A percentile compares a stretch with the other conserved stretches of the same genome.
Conservation (phyloP, 1,284 basidiomycete genomes). For the Ceratobasidium sp. region DNA sequence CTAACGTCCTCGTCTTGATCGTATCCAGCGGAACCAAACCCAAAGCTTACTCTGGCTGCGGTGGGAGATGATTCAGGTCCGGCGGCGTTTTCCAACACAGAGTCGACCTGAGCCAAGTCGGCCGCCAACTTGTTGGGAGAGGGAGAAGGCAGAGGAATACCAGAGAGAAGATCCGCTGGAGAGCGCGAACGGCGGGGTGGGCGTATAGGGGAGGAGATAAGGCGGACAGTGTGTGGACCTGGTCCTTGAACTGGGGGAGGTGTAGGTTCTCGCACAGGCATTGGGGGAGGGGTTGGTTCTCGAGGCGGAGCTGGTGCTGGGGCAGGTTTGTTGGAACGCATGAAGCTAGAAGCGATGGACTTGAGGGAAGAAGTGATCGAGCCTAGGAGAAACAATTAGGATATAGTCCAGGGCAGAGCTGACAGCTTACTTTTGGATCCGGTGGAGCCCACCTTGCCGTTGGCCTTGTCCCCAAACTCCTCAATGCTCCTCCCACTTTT, state of each 20-base stretch:
- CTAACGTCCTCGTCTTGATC: conserved; percentile 25
- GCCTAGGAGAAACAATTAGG: not conserved
- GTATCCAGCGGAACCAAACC: conserved; percentile 37
- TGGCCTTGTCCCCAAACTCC: conserved; percentile 20
- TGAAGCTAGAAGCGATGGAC: conserved; percentile 65
- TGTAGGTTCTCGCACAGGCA: not conserved
- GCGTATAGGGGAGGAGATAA: conserved; percentile 19
- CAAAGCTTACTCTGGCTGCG: conserved; percentile 29
- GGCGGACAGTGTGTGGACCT: conserved; percentile 30
- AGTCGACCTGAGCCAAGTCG: conserved; percentile 52
- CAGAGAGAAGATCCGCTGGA: conserved; percentile 28
- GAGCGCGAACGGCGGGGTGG: conserved; percentile 34
- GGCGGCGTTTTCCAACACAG: conserved; percentile 54
- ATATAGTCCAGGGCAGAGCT: too few relatives aligned
- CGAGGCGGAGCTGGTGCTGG: conserved; percentile 65
- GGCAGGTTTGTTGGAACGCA: conserved; percentile 76
- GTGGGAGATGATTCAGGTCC: conserved; percentile 50
- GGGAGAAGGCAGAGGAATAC: conserved; percentile 28
- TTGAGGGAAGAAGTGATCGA: conserved; percentile 44
- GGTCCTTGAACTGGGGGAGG: conserved; percentile 31
- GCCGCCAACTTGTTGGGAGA: conserved; percentile 19
- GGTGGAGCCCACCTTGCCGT: conserved; percentile 1
- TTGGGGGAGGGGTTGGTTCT: conserved; percentile 6
- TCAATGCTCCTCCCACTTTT: conserved; percentile 1
- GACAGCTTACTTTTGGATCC: conserved; percentile 20